phyloP scores from a whole-genome alignment of 2,329 filamentous ascomycete genomes.

The Xylaria sp. region DNA sequence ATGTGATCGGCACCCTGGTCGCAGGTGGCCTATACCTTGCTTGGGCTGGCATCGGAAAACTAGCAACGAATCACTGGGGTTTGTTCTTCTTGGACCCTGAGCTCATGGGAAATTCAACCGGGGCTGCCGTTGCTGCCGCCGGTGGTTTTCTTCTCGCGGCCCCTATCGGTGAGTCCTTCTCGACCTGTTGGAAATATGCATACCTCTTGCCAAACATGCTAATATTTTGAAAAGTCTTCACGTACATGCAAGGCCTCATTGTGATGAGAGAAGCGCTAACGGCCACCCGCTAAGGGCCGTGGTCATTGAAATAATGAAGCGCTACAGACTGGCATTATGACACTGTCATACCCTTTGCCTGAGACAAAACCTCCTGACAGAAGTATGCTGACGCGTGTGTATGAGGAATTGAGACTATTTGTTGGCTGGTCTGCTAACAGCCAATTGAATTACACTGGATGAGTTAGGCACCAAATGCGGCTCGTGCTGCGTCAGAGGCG shows the following conservation, averaged over 20 bases:
- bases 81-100: conserved; percentile 59
- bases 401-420: background rate
- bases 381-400: background rate
- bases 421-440: background rate
- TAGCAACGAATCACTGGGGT: conserved; percentile 51
- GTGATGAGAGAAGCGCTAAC: conserved; percentile 52
- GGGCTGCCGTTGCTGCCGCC: conserved; percentile 52
- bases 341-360: too few relatives aligned
- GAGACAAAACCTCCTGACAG: background rate
- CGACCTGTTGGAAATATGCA: background rate
- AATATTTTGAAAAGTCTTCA: conserved; percentile 47
- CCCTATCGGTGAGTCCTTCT: conserved; percentile 49
- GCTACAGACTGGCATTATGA: too few relatives aligned
- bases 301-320: background rate
- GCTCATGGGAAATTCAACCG: conserved; percentile 48
- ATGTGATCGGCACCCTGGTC: conserved; percentile 50
- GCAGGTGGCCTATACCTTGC: conserved; percentile 53
- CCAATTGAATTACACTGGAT: background rate
- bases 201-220: conserved; percentile 26
- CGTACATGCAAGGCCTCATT: conserved; percentile 55
- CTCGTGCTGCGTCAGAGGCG: background rate
- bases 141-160: conserved; percentile 52
- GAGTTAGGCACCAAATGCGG: background rate
- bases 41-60: conserved; percentile 55
- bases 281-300: conserved; percentile 25